Conservation (phyloP, 1,139 yeast species). For the Saccharomyces hybrid region DNA sequence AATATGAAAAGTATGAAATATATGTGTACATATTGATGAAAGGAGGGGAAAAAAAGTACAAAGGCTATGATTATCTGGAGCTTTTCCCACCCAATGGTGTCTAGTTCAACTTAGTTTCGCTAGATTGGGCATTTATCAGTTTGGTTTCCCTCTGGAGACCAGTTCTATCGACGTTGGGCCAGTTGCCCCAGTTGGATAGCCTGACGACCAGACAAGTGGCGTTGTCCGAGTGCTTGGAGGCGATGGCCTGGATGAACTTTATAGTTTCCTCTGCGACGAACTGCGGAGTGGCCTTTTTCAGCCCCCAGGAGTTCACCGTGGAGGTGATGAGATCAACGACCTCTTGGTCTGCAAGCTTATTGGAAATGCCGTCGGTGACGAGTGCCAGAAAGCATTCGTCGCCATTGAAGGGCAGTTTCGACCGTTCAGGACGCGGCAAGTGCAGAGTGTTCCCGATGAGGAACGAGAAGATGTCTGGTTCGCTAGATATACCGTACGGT, state of each 20-base stretch:
- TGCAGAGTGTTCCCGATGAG: constrained; percentile 30
- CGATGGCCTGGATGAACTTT: constrained; percentile 74
- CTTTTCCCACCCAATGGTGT: not conserved
- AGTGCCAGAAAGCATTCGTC: constrained; percentile 75
- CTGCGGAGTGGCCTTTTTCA: constrained; percentile 72
- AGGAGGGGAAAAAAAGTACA: not conserved
- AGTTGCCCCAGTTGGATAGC: constrained; percentile 85
- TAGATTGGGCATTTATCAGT: constrained; percentile 34
- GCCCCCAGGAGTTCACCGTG: constrained; percentile 61
- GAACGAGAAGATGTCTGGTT: constrained; percentile 75
- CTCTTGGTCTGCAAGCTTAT: constrained; percentile 79
- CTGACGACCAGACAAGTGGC: constrained; percentile 82
- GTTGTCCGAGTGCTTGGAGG: constrained; percentile 73
- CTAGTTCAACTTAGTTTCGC: not conserved
- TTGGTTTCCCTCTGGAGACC: constrained; percentile 73
- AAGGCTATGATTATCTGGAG: not conserved
- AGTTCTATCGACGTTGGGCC: constrained; percentile 80
- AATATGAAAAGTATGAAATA: not conserved
- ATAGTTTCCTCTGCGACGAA: constrained; percentile 79
- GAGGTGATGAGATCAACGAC: constrained; percentile 77
- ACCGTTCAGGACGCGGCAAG: constrained; percentile 30
- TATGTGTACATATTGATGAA: not conserved
- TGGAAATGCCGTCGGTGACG: constrained; percentile 83
- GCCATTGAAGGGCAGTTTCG: constrained; percentile 49
- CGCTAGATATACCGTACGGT: constrained; percentile 79